Conservation (phyloP, 148 eudicot genomes). For the Mesembryanthemum crystallinum region DNA sequence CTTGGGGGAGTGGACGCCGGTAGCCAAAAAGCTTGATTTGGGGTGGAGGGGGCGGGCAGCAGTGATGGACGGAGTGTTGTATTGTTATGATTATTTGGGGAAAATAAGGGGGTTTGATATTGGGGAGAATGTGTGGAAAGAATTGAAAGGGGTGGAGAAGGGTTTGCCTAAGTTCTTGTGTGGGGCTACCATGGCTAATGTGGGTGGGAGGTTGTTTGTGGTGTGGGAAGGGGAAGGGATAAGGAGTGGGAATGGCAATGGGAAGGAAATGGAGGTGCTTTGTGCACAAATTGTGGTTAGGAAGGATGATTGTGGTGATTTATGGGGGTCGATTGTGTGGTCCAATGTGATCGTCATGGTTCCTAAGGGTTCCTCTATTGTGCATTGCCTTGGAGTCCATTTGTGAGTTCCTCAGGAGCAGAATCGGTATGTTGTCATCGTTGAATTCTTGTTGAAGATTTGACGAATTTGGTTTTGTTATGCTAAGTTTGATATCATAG, state of each 20-base stretch:
- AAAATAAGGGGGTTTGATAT: conserved; percentile 75
- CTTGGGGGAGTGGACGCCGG: conserved; percentile 57
- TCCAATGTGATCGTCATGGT: conserved; percentile 48
- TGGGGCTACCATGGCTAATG: conserved; percentile 85
- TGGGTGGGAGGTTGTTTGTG: conserved; percentile 73
- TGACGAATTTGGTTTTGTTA: background rate
- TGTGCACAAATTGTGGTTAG: conserved; percentile 66
- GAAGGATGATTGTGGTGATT: conserved; percentile 50
- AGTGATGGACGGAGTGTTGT: conserved; percentile 71
- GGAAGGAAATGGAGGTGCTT: conserved; percentile 59
- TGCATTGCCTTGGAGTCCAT: conserved; percentile 60
- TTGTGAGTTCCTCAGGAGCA: conserved; percentile 33
- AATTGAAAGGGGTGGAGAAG: conserved; percentile 64
- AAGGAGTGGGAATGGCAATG: conserved; percentile 41
- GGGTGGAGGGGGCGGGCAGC: conserved; percentile 94
- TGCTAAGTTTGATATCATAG: background rate
- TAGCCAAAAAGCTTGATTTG: conserved; percentile 66
- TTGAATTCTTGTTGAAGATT: background rate
- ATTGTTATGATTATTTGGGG: conserved; percentile 90
- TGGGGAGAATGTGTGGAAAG: conserved; percentile 66
- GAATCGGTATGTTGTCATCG: conserved; percentile 20
- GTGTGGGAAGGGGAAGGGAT: conserved; percentile 68
- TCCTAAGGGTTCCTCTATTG: conserved; percentile 56
- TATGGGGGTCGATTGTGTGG: conserved; percentile 59
- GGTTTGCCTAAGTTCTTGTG: conserved; percentile 86